These are phyloP conservation scores for Hyaloscypha bicolor DNA, from an alignment of 495 filamentous ascomycete species.

Conservation along the genomic window DNA sequence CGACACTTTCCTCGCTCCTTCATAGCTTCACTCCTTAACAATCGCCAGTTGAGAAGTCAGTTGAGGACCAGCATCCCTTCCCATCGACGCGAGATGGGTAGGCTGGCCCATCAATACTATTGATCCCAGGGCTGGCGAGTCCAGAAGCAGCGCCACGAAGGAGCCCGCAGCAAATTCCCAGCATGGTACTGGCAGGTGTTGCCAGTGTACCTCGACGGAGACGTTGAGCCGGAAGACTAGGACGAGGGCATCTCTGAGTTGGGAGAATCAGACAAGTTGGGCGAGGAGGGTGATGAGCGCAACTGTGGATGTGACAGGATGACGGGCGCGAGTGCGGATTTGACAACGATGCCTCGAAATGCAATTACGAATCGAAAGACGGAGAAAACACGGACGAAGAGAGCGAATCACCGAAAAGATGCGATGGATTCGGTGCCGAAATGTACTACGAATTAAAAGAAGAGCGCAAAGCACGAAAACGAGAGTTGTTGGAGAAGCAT, in stretches of 20 bases:
- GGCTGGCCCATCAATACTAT: not conserved
- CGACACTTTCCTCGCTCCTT: not conserved
- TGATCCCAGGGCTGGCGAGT: not conserved
- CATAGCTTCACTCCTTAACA: too few species aligned
- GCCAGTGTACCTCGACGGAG: not conserved
- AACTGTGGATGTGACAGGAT: not conserved
- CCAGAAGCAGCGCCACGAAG: not conserved
- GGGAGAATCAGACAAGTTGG: not conserved
- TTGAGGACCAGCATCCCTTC: not conserved
- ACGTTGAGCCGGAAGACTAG: not conserved
- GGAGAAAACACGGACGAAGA: not conserved
- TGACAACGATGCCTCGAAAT: not conserved
- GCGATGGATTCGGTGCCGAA: not conserved
- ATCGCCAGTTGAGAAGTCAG: not conserved
- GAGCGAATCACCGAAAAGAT: not conserved
- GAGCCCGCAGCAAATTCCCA: too few species aligned
- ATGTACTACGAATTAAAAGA: not conserved
- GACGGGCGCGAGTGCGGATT: not conserved
- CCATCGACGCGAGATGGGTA: not conserved
- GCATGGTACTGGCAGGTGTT: not conserved
- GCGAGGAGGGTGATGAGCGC: not conserved
- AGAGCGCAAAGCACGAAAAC: not conserved
- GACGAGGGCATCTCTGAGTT: not conserved
- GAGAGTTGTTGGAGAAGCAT: not conserved
- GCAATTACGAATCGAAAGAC: not conserved